Evolutionary conservation across 257 asterid species (phyloP), one percentile per base, ranked within the genome.

Genomic region (Marsdenia floribunda): DNA sequence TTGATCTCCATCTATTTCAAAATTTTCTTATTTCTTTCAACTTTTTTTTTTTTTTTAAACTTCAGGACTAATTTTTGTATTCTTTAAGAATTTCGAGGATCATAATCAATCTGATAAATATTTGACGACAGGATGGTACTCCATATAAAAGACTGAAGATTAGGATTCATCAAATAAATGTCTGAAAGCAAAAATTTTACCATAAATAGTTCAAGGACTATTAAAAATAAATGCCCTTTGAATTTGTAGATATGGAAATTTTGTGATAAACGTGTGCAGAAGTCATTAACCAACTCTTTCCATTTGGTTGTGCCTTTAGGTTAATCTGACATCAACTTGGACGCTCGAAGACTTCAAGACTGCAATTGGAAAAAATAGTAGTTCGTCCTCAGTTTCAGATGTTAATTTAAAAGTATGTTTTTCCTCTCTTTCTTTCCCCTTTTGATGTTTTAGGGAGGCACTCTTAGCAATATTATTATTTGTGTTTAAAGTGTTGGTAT

Each of bases 261-360:
- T 42, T 10, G 10, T 42, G 47, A 6, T 0, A 42, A 42, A 42
- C 6, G 47, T 42, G 47, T 42, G 47, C 10, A 16, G 14, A 33
- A 37, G 66, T 40, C 38, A 60, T 74, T 59, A 18, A 42, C 42
- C 73, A 67, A 70, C 53, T 47, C 11, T 65, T 73, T n/a, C 77
- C 42, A 66, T 70, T 73, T 50, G 54, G 68, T 42, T 71, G 38
- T 72, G 55, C 58, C 78, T 81, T 74, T 83, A 93, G 96, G 78
- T 87, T 77, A 84, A 83, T 42, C 73, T 94, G 86, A 83, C 92
- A 59, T 81, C 92, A 35, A 80, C 83, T 63, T 90, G 90, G 93
- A 87, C 83, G 63, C 63, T 90, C 72, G 98, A 92, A 73, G 93
- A 90, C 80, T 88, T 90, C 73, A 90, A 89, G 83, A 75, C 74